Evolutionary conservation across 2,329 filamentous ascomycete species (phyloP).

Genomic region (Parasarocladium wereldwijsianum): DNA sequence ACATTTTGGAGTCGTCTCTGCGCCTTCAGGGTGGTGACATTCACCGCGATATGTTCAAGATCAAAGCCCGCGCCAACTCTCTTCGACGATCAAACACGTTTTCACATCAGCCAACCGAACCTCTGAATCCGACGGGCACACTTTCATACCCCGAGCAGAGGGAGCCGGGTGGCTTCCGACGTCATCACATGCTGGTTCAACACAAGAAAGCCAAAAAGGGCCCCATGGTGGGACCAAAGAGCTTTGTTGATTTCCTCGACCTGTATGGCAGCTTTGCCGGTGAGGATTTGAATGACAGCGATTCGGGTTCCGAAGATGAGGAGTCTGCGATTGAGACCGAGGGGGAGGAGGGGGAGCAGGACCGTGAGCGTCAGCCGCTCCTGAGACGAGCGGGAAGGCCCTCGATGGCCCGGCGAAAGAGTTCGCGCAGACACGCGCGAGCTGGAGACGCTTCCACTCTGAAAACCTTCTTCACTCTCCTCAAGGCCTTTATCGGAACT

Average conservation of each 20-base stretch:
- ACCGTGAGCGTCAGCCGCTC: slow-evolving; percentile 43
- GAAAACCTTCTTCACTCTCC: slow-evolving; percentile 63
- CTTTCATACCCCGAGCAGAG: slow-evolving; percentile 23
- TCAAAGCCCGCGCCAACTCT: slow-evolving; percentile 41
- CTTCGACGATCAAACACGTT: slow-evolving; percentile 51
- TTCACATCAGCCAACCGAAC: slow-evolving; percentile 31
- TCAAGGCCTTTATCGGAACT: slow-evolving; percentile 68
- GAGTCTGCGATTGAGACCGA: slow-evolving; percentile 39
- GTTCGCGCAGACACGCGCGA: slow-evolving; percentile 24
- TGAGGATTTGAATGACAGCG: slow-evolving; percentile 44
- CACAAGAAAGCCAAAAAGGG: slow-evolving; percentile 22
- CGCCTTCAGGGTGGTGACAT: slow-evolving; percentile 64
- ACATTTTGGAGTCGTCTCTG: slow-evolving; percentile 46
- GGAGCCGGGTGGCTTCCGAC: slow-evolving; percentile 32
- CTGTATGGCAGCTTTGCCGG: slow-evolving; percentile 66
- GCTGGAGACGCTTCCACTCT: slow-evolving; percentile 51
- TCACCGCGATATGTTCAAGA: slow-evolving; percentile 63
- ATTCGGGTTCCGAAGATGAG: slow-evolving; percentile 30
- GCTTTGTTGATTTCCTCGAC: slow-evolving; percentile 63
- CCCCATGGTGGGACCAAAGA: slow-evolving; percentile 42
- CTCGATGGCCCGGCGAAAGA: slow-evolving; percentile 35
- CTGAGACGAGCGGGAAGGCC: slow-evolving; percentile 21
- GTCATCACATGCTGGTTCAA: slow-evolving; percentile 22
- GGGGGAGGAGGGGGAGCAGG: slow-evolving; percentile 25
- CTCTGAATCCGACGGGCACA: slow-evolving; percentile 14